phyloP scores from a whole-genome alignment of 192 early-diverging fungal species.

The Mortierella hygrophila region DNA sequence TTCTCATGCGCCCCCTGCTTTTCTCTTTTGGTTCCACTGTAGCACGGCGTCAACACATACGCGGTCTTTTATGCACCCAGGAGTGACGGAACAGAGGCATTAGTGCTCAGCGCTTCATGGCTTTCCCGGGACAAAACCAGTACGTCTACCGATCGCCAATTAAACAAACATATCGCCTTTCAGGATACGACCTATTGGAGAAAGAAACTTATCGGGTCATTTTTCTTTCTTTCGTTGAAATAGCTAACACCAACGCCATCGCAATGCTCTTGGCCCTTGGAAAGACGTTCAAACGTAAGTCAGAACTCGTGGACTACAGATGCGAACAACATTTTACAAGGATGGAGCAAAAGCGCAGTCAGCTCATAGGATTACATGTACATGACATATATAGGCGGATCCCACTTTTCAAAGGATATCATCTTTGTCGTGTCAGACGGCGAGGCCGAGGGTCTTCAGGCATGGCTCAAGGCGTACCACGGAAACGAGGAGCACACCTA shows the following conservation, averaged over 20 bases:
- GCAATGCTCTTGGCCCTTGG: conserved; percentile 63
- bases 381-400: conserved; percentile 62
- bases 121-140: conserved; percentile 68
- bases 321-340: background rate
- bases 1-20: too few relatives aligned
- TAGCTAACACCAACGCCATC: conserved; percentile 65
- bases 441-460: conserved; percentile 79
- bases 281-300: conserved; percentile 68
- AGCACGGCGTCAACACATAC: conserved; percentile 80
- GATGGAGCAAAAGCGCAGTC: background rate
- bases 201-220: background rate
- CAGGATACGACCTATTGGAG: background rate
- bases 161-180: background rate
- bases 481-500: conserved; percentile 61
- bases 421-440: conserved; percentile 89
- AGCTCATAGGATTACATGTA: background rate
- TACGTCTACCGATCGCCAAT: conserved; percentile 20
- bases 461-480: conserved; percentile 94
- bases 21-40: background rate
- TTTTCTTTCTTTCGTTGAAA: conserved; percentile 21
- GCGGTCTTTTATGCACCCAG: conserved; percentile 85
- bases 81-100: conserved; percentile 89
- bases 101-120: conserved; percentile 90
- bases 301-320: background rate
- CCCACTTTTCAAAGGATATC: conserved; percentile 94